Evolutionary conservation across 352 stramenopile genomes (phyloP).

Genomic region (Halophytophthora polymorphica): DNA sequence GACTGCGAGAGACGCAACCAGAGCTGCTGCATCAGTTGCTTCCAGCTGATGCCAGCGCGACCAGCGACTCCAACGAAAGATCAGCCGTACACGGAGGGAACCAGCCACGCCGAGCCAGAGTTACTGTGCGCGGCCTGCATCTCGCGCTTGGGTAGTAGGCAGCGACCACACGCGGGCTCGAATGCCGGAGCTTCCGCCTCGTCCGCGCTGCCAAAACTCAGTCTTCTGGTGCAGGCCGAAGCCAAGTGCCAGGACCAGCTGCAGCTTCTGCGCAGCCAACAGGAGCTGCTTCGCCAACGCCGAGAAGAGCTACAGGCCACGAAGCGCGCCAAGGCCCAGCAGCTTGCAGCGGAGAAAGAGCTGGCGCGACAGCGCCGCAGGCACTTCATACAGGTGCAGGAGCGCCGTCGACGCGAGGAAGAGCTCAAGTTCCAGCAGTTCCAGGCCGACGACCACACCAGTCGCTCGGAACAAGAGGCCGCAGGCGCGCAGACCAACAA

Average conservation of each 20-base stretch:
- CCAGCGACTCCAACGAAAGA: slow-evolving; percentile 6
- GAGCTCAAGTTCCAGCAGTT: slow-evolving; percentile 39
- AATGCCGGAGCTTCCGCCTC: slow-evolving; percentile 4
- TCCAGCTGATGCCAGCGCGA: slow-evolving; percentile 21
- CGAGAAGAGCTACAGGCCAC: slow-evolving; percentile 37
- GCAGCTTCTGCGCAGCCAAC: slow-evolving; percentile 36
- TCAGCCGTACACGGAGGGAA: neutral
- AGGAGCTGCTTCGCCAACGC: slow-evolving; percentile 43
- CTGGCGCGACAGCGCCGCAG: slow-evolving; percentile 33
- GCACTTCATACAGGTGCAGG: slow-evolving; percentile 33
- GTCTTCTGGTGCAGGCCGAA: slow-evolving; percentile 48
- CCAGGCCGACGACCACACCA: slow-evolving; percentile 12
- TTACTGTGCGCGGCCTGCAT: slow-evolving; percentile 33
- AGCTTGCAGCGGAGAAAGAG: slow-evolving; percentile 20
- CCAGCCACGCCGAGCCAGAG: slow-evolving; percentile 7
- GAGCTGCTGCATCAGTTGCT: slow-evolving; percentile 37
- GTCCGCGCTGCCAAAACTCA: slow-evolving; percentile 45
- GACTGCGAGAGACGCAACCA: neutral
- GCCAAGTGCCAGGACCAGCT: slow-evolving; percentile 57
- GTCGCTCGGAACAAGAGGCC: slow-evolving; percentile 19
- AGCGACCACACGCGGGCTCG: neutral
- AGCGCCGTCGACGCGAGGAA: slow-evolving; percentile 43
- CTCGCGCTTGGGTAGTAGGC: slow-evolving; percentile 12
- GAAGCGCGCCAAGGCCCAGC: slow-evolving; percentile 34
- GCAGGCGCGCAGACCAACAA: slow-evolving; percentile 1